These are phyloP conservation scores for Saturnispora sekii DNA, from an alignment of 805 yeast genomes.

Conservation along the genomic window DNA sequence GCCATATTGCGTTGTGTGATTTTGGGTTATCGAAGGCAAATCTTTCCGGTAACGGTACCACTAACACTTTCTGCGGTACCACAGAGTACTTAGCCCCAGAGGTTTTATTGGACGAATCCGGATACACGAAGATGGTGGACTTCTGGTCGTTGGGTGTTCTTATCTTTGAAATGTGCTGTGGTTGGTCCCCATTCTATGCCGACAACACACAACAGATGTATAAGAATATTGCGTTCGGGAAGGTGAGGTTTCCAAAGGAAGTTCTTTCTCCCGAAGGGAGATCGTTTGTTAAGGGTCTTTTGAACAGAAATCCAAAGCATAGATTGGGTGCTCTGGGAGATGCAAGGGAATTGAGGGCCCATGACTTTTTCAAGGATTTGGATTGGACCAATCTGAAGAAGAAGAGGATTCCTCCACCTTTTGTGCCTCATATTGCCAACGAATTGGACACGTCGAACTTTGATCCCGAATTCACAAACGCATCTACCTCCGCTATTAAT, in stretches of 20 bases:
- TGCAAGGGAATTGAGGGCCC: slow-evolving; percentile 86
- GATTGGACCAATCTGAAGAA: slow-evolving; percentile 77
- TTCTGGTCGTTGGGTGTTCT: slow-evolving; percentile 97
- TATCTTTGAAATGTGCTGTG: slow-evolving; percentile 98
- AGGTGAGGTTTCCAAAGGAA: slow-evolving; percentile 94
- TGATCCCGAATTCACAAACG: slow-evolving; percentile 94
- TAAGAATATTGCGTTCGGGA: slow-evolving; percentile 97
- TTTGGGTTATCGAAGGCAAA: slow-evolving; percentile 95
- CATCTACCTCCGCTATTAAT: slow-evolving; percentile 74
- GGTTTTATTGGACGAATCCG: slow-evolving; percentile 87
- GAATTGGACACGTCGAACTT: slow-evolving; percentile 95
- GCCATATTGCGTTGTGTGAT: slow-evolving; percentile 95
- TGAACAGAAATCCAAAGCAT: slow-evolving; percentile 93
- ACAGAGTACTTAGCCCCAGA: slow-evolving; percentile 98
- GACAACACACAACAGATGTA: slow-evolving; percentile 98
- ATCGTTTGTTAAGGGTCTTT: slow-evolving; percentile 86
- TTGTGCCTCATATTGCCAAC: slow-evolving; percentile 82
- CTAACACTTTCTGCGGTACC: slow-evolving; percentile 97
- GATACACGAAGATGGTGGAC: slow-evolving; percentile 98
- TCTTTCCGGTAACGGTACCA: slow-evolving; percentile 73
- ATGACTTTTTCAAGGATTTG: slow-evolving; percentile 83
- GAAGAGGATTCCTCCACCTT: slow-evolving; percentile 91
- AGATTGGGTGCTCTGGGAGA: slow-evolving; percentile 86
- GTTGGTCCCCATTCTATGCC: slow-evolving; percentile 98
- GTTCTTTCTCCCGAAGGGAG: slow-evolving; percentile 89